Percentiles rank a stretch among this genome's conserved stretches.
Evolutionary conservation across 2,329 filamentous ascomycete genomes (phyloP).

Genomic region (Rutstroemia sp.): DNA sequence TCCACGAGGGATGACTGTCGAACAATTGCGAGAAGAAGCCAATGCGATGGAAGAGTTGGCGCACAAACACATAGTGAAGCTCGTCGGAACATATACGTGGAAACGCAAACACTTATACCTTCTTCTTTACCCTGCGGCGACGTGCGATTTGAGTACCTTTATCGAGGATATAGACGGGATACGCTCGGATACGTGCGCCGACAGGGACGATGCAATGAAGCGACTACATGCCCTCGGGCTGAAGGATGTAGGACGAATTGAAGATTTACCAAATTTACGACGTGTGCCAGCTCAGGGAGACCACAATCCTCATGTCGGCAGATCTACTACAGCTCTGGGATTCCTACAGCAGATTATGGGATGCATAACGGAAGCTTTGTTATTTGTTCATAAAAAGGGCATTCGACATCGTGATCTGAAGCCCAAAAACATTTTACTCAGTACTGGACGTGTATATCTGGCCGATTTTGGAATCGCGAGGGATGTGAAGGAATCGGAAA

Average conservation of each 20-base stretch:
- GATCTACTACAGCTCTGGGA: constrained; percentile 30
- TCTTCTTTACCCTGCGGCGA: constrained; percentile 41
- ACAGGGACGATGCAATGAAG: constrained; percentile 32
- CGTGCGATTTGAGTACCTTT: constrained; percentile 38
- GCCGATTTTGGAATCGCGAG: constrained; percentile 43
- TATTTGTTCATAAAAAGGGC: constrained; percentile 26
- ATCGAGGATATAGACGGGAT: constrained; percentile 38
- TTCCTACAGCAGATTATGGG: constrained; percentile 38
- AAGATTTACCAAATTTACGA: constrained; percentile 9
- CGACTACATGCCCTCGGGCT: constrained; percentile 35
- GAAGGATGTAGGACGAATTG: constrained; percentile 28
- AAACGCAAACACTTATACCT: constrained; percentile 36
- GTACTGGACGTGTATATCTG: constrained; percentile 38
- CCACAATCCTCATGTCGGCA: not conserved
- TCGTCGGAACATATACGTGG: constrained; percentile 40
- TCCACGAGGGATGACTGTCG: constrained; percentile 29
- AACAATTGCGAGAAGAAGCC: constrained; percentile 38
- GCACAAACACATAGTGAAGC: constrained; percentile 41
- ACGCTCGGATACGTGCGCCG: constrained; percentile 33
- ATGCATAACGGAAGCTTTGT: constrained; percentile 32
- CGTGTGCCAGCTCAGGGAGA: not conserved
- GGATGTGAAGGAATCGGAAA: constrained; percentile 38
- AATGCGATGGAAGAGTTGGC: constrained; percentile 41
- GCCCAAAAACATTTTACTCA: constrained; percentile 41
- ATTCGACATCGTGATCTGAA: constrained; percentile 43